Base-by-base conservation (phyloP, 2,329 filamentous ascomycete species). In the Pyricularia sp. region DNA sequence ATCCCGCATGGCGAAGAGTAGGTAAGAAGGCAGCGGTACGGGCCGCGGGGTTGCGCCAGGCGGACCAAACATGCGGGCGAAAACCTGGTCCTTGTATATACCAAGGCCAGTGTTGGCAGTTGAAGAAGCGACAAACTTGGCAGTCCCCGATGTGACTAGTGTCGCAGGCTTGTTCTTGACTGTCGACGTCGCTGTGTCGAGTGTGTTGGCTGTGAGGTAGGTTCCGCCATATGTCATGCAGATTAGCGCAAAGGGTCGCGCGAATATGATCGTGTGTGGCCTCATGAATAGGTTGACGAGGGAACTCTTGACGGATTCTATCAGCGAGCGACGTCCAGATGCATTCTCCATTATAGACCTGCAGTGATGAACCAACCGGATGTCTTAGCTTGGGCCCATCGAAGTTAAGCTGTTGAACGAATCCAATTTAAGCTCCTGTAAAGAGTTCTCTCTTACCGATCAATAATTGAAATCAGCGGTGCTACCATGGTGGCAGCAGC, bases 391-490 rank as follows among this genome's bases (percentile, higher is more conserved):
- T 14, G 25, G 36, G 63, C 6, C 14, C 63, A n/a, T n/a, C 12
- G 42, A 25, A n/a, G 2, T 36, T 6, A 9, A 68, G 3, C 12
- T 23, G 20, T 4, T 17, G 12, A n/a, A 7, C 58, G 14, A 12
- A 9, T 61, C 58, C 17, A 4, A 5, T 61, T 26, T 5, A 12
- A 14, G 28, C n/a, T 26, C 6, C 17, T 12, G 58, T 6, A 25
- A 64, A 64, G 30, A 25, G 75, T 81, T 70, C 31, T 23, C 26
- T 5, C 65, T 66, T 36, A 94, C 91, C 90, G 88, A 79, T 97
- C 93, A 79, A 97, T 95, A 72, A 95, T 90, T 55, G 91, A 91
- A 71, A 97, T 94, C 58, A 96, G 77, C 1, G 94, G 93, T 68
- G 93, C 92, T 65, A 97, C 90, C 70, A 95, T 81, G 7, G 85